Base-by-base conservation (phyloP, 768 basidiomycete genomes). In the Neoboletus brunneissimus region DNA sequence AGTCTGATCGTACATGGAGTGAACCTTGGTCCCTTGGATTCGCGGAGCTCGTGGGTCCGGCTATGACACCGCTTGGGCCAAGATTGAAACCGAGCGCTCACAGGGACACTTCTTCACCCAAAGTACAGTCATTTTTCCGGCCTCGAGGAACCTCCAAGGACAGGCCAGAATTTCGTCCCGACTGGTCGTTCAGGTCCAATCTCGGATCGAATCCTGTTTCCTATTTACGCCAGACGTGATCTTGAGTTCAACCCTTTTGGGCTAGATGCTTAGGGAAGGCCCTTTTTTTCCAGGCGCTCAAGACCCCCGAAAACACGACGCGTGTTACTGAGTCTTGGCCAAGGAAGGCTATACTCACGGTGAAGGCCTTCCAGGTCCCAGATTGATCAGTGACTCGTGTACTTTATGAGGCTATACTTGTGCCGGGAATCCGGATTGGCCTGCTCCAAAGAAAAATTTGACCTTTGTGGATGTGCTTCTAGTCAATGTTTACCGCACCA, bases 71-170 rank as follows among this genome's bases (percentile, higher is more conserved):
- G 72, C 60, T 59, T 73, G 63, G 52, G 22, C 54, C 61, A 68
- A 58, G 64, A 67, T 65, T 64, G 65, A 67, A 66, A 66, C 70
- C 63, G 73, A 67, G 64, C 69, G 66, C 71, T 65, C 62, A 63
- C 55, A 57, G 55, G 51, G 52, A 63, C 73, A 74, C 53, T 47
- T 54, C 61, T 59, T 56, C 54, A 67, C 57, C 54, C 59, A 67
- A 32, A 54, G 51, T 57, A 63, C 60, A 60, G 45, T 54, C 57
- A 63, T 68, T 69, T 73, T 75, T 67, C 72, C 70, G 67, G 67
- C 75, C 70, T 78, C 75, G 74, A 79, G 76, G 73, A 76, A 70
- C 73, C 76, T 73, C 73, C 75, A 73, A 74, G 70, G 73, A 76
- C 74, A 73, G 67, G 53, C 43, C 43, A 27, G 25, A 25, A 58